These are phyloP conservation scores for Xylaria sp. DNA, from an alignment of 2,329 filamentous ascomycete genomes.

Conservation along the genomic window DNA sequence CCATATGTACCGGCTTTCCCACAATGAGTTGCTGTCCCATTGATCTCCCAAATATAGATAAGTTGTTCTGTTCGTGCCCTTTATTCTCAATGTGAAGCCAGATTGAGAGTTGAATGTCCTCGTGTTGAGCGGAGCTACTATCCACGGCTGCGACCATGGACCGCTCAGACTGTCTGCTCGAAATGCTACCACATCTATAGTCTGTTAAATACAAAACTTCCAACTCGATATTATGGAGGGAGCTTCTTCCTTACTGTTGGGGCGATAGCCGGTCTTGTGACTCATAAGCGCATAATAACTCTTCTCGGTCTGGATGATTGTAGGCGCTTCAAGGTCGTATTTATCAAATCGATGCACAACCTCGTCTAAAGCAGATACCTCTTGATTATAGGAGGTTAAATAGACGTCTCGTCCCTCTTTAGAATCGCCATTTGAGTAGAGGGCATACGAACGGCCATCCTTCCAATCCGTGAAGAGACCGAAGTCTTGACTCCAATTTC, in stretches of 20 bases:
- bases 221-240: background rate
- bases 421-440: slow-evolving; percentile 69
- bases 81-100: slow-evolving; percentile 59
- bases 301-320: slow-evolving; percentile 67
- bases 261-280: slow-evolving; percentile 71
- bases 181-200: slow-evolving; percentile 62
- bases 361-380: slow-evolving; percentile 61
- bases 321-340: slow-evolving; percentile 69
- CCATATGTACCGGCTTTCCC: slow-evolving; percentile 68
- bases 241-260: slow-evolving; percentile 56
- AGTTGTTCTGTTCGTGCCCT: slow-evolving; percentile 59
- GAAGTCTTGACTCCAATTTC: slow-evolving; percentile 72
- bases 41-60: slow-evolving; percentile 63
- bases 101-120: slow-evolving; percentile 64
- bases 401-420: slow-evolving; percentile 67
- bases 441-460: slow-evolving; percentile 63
- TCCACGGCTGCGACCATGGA: slow-evolving; percentile 65
- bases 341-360: slow-evolving; percentile 67
- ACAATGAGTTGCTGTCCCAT: slow-evolving; percentile 66
- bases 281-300: slow-evolving; percentile 71
- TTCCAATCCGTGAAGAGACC: slow-evolving; percentile 70
- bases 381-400: slow-evolving; percentile 63
- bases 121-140: slow-evolving; percentile 61
- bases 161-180: slow-evolving; percentile 61
- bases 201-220: background rate